Conservation (phyloP, 179 eudicot genomes). For the Patellifolia procumbens region DNA sequence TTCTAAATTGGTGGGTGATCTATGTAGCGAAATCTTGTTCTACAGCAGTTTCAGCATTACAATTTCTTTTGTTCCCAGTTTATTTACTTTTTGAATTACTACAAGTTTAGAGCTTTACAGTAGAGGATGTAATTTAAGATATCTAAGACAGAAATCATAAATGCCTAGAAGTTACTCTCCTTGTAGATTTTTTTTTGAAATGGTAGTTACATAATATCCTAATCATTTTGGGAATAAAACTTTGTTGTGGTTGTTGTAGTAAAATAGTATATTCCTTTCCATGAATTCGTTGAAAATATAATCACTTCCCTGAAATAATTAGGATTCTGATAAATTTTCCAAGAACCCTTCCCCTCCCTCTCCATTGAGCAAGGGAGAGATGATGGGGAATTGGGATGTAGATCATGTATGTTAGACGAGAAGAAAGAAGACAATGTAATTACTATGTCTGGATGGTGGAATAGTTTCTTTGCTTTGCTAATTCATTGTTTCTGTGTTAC, state of each 20-base stretch:
- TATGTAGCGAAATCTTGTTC: background rate
- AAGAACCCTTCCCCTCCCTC: too few relatives aligned
- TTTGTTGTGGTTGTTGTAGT: too few relatives aligned
- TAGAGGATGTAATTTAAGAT: background rate
- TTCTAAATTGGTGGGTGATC: background rate
- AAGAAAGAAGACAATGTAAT: background rate
- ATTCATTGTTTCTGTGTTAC: background rate
- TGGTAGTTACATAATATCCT: background rate
- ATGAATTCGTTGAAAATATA: background rate
- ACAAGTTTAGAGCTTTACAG: background rate
- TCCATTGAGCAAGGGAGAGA: background rate
- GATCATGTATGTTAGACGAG: background rate
- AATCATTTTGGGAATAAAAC: too few relatives aligned
- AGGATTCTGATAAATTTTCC: background rate
- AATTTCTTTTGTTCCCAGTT: background rate
- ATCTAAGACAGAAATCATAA: background rate
- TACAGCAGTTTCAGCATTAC: background rate
- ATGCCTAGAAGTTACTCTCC: background rate
- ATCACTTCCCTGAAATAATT: background rate
- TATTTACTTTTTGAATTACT: background rate
- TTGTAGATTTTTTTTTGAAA: background rate
- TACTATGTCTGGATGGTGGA: background rate
- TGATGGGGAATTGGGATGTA: constrained; percentile 1
- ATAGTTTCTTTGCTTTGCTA: background rate
- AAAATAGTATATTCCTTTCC: background rate